phyloP scores from a whole-genome alignment of 2,329 filamentous ascomycete genomes.

The Karstenula rhodostoma region DNA sequence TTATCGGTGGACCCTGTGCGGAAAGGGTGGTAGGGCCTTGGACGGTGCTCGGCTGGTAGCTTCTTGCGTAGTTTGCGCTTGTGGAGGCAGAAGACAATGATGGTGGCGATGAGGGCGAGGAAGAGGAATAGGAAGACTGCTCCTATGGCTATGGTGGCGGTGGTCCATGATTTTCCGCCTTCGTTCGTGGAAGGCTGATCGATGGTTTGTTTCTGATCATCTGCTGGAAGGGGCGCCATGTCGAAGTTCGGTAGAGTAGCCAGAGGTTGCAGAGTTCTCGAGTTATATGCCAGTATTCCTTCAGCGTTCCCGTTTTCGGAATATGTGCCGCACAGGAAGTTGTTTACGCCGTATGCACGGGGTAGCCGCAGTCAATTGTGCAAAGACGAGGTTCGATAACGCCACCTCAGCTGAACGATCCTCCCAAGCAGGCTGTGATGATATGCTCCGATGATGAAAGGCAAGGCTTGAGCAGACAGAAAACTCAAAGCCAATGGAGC shows the following conservation, averaged over 20 bases:
- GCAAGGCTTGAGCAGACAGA: constrained; percentile 19
- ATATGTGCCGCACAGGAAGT: constrained; percentile 9
- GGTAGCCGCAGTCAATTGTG: constrained; percentile 10
- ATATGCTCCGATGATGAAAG: constrained; percentile 12
- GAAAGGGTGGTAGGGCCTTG: constrained; percentile 28
- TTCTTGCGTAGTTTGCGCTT: constrained; percentile 36
- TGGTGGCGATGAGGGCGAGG: constrained; percentile 28
- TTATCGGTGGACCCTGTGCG: constrained; percentile 29
- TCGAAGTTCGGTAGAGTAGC: neutral
- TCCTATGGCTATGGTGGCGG: constrained; percentile 37
- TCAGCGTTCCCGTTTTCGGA: constrained; percentile 1
- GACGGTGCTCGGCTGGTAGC: constrained; percentile 26
- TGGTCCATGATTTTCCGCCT: constrained; percentile 30
- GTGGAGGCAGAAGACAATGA: constrained; percentile 34
- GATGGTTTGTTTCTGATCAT: constrained; percentile 21
- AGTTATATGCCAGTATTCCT: neutral
- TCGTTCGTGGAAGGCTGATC: constrained; percentile 19
- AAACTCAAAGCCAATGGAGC: constrained; percentile 17
- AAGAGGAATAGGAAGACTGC: constrained; percentile 35
- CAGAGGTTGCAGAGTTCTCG: neutral
- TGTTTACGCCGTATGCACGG: too few relatives aligned
- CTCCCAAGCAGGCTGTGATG: neutral
- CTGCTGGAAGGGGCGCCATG: constrained; percentile 40
- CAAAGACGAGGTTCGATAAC: constrained; percentile 21
- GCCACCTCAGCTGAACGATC: constrained; percentile 29